A percentile compares a stretch with the other conserved stretches of the same genome.
These are phyloP conservation scores for Cladobotryum mycophilum DNA, from an alignment of 2,329 filamentous ascomycete genomes.

Conservation along the genomic window DNA sequence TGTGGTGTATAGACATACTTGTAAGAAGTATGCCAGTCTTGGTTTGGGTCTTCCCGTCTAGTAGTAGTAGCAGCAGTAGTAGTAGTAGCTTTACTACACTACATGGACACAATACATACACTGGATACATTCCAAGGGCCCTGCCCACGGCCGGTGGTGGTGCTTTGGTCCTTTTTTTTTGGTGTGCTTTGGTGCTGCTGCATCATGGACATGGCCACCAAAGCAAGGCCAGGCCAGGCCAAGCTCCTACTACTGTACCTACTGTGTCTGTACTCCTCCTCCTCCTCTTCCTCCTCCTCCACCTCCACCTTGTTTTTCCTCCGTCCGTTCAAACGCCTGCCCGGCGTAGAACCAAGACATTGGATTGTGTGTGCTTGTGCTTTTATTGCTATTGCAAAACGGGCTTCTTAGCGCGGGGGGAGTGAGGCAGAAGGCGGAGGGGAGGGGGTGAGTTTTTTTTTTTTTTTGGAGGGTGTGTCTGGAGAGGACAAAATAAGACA, in stretches of 20 bases:
- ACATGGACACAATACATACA: background rate
- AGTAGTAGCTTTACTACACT: too few relatives aligned
- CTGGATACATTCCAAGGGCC: background rate
- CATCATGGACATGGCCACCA: background rate
- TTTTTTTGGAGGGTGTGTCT: constrained; percentile 28
- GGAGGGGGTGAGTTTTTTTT: background rate
- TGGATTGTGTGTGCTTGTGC: constrained; percentile 31
- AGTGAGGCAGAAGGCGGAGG: too few relatives aligned
- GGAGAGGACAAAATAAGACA: constrained; percentile 29
- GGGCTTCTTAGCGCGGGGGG: constrained; percentile 41
- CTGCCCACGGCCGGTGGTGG: background rate
- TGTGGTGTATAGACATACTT: constrained; percentile 4
- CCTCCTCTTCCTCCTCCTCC: too few relatives aligned
- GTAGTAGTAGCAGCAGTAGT: too few relatives aligned
- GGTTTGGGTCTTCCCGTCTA: background rate
- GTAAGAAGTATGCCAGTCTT: constrained; percentile 1
- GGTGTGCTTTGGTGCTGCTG: background rate
- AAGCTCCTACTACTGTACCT: too few relatives aligned
- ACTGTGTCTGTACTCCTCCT: too few relatives aligned
- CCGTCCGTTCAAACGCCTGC: too few relatives aligned
- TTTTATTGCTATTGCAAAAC: constrained; percentile 47
- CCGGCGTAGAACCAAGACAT: constrained; percentile 34
- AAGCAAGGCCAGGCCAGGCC: too few relatives aligned
- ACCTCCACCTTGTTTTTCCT: too few relatives aligned
- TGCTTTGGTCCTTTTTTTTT: background rate